Evolutionary conservation across 306 rosid species (phyloP).

Genomic region (Carpinus fangiana): DNA sequence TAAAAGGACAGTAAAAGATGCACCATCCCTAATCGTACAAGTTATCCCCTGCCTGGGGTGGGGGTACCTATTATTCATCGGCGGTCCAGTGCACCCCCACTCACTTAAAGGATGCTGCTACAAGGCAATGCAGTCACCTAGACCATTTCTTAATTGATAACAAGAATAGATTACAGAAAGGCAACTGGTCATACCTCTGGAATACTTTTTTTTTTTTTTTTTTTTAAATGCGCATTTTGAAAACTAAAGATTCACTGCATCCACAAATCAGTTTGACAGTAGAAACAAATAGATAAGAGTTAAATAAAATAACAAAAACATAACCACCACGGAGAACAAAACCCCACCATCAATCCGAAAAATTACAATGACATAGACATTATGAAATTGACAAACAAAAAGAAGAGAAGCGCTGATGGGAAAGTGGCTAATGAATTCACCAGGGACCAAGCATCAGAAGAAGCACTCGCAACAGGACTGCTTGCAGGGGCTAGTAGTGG

Average conservation of each 20-base stretch:
- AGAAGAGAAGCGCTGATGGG: constrained; percentile 36
- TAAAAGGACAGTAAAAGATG: neutral
- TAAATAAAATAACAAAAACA: constrained; percentile 30
- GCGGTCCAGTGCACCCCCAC: too few species aligned
- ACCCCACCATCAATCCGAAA: constrained; percentile 28
- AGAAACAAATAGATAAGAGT: constrained; percentile 33
- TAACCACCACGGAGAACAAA: constrained; percentile 26
- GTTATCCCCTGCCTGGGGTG: neutral
- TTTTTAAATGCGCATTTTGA: constrained; percentile 16
- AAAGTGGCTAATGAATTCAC: constrained; percentile 49
- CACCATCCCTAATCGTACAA: neutral
- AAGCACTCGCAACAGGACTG: constrained; percentile 61
- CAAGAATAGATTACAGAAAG: constrained; percentile 25
- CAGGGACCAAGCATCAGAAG: constrained; percentile 67
- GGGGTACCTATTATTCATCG: too few species aligned
- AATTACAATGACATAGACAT: constrained; percentile 47
- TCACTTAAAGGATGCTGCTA: too few species aligned
- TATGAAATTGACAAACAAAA: constrained; percentile 44
- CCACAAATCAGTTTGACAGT: constrained; percentile 42
- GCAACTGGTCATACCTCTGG: constrained; percentile 21
- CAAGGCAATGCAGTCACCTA: neutral
- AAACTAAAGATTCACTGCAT: constrained; percentile 31
- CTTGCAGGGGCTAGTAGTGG: constrained; percentile 64
- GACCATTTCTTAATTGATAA: constrained; percentile 12
- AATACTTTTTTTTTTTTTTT: neutral